Base-by-base conservation (phyloP, 202 grass and related monocot species). In the Zoysia matrella region DNA sequence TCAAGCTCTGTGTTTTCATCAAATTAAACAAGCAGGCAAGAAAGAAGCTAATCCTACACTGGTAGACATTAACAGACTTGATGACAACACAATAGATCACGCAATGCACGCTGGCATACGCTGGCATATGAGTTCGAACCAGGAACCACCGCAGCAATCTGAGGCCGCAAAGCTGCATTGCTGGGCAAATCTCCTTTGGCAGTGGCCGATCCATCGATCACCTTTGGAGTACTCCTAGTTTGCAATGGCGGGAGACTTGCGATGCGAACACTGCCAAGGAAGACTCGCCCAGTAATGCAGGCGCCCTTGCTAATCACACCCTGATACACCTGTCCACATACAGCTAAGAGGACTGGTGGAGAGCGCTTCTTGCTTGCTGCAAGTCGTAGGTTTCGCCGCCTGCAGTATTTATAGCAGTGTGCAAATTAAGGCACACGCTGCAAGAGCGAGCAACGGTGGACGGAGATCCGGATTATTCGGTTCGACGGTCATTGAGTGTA, bases 111-210 rank as follows among this genome's bases (percentile, higher is more conserved):
- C 51, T 3, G 11, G 12, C 22, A 22, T 22, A 22, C 22, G 22
- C 22, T 22, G 2, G 51, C 51, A 13, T 3, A 54, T 3, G 22
- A 15, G 50, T 36, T 54, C 11, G 30, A 36, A 36, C 30, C 30
- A 36, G 30, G 30, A 43, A 57, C 3, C 7, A 1, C 36, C 6
- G 1, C 51, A 9, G 5, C 15, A 65, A 52, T 11, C 68, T 52
- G 11, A 56, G 69, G 15, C 30, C 56, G 76, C 65, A 36, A 9
- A 65, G 12, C 61, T 81, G 78, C 87, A 85, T 93, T 39, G 69
- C 91, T 82, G 84, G 91, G 81, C 87, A 93, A 90, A 83, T 90
- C 87, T 90, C 77, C 81, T 90, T 88, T 93, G 91, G 77, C 84
- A 72, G 84, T 84, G 71, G 9, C 54, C 60, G 54, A 41, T 57